phyloP scores from a whole-genome alignment of 2,329 filamentous ascomycete genomes.

The Diaporthe citrichinensis region DNA sequence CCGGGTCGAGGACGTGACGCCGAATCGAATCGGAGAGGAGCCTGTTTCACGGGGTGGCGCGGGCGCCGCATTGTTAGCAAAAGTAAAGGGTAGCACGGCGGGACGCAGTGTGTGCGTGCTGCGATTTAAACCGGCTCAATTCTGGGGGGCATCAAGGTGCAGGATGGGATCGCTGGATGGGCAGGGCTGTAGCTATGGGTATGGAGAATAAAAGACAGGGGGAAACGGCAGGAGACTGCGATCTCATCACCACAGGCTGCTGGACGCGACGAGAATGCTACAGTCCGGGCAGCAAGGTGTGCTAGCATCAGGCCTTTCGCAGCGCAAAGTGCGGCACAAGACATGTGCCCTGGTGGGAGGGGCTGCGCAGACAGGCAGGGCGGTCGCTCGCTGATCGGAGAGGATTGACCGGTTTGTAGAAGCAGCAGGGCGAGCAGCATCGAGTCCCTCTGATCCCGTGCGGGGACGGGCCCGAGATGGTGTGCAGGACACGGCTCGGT shows the following conservation, averaged over 20 bases:
- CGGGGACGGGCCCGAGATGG: constrained; percentile 34
- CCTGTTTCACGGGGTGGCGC: constrained; percentile 53
- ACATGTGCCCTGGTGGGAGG: constrained; percentile 25
- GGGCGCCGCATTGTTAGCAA: constrained; percentile 15
- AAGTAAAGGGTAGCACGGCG: background rate
- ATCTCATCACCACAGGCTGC: constrained; percentile 43
- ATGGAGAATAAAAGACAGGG: constrained; percentile 16
- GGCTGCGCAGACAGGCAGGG: constrained; percentile 14
- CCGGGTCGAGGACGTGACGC: constrained; percentile 72
- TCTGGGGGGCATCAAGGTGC: background rate
- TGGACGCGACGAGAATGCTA: constrained; percentile 45
- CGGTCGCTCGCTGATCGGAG: background rate
- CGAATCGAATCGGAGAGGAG: constrained; percentile 71
- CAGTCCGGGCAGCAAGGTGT: background rate
- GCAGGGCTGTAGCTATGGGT: constrained; percentile 21
- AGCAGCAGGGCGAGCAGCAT: constrained; percentile 30
- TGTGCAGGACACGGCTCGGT: constrained; percentile 36
- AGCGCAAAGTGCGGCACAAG: constrained; percentile 47
- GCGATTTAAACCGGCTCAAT: background rate
- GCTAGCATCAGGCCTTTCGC: constrained; percentile 40
- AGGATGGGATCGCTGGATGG: background rate
- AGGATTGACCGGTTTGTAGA: constrained; percentile 34
- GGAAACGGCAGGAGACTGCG: constrained; percentile 23
- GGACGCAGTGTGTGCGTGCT: background rate
- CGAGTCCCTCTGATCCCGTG: constrained; percentile 23